Base-by-base conservation (phyloP, 495 filamentous ascomycete genomes). In the Neurospora intermedia region DNA sequence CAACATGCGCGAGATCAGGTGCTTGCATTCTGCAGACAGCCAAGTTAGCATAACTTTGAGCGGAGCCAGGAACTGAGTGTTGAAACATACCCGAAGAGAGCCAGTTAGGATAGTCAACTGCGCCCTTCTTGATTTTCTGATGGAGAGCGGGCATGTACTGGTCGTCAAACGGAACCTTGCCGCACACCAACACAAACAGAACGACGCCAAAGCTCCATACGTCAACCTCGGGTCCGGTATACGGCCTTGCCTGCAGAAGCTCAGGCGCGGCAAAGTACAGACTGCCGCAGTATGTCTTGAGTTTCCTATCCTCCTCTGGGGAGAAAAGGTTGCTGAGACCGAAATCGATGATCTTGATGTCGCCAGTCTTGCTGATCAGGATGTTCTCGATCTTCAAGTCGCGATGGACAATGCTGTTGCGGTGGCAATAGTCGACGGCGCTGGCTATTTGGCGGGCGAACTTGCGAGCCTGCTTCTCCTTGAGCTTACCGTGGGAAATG, bases 291-390 rank as follows among this genome's bases (percentile, higher is more conserved):
- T 98, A 99, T 2, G 96, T 99, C 82, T 97, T 97, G 70, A 99
- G 87, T 31, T 78, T 81, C 70, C 80, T 76, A 62, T 96, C 89
- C 77, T 88, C 89, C 74, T 90, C 86, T 1, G 96, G 96, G 15
- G 93, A 90, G 82, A 98, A 99, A 13, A 98, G 88, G 78, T 99
- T 99, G 84, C 95, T 98, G 62, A 99, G 86, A 54, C 96, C 96
- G 78, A 99, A 99, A 80, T 99, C 96, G 80, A 99, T 99, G 76
- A 99, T 99, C 81, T 98, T 98, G 84, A 99, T 99, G 80, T 99
- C 96, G 39, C 95, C 96, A 4, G 92, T 98, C 84, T 98, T 98
- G 87, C 94, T 98, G 84, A 99, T 99, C 66, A 99, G 87, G 74
- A 99, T 99, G 78, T 99, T 99, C 80, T 98, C 96, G 77, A 99